These are phyloP conservation scores for Areca catechu DNA, from an alignment of 176 grass and related monocot genomes.

Conservation along the genomic window DNA sequence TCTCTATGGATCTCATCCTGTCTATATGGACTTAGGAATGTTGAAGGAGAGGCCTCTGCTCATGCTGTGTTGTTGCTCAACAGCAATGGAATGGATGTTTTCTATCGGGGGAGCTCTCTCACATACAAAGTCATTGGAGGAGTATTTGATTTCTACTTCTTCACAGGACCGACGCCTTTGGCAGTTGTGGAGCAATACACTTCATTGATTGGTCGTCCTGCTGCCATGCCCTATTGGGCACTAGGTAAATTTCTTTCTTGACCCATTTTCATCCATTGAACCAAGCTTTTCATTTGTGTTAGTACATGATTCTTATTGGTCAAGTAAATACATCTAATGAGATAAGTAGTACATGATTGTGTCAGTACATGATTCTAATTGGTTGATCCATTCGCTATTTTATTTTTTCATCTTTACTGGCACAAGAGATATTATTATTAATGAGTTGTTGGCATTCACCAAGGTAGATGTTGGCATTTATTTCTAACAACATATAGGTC, in stretches of 20 bases:
- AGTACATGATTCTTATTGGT: too few relatives aligned
- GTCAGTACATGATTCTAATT: too few relatives aligned
- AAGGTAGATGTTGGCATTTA: too few relatives aligned
- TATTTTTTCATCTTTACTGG: too few relatives aligned
- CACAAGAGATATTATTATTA: too few relatives aligned
- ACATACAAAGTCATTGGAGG: constrained; percentile 94
- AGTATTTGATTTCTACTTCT: constrained; percentile 86
- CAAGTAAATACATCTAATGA: too few relatives aligned
- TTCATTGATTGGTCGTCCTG: constrained; percentile 56
- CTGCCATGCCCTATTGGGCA: constrained; percentile 88
- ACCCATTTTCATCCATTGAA: background rate
- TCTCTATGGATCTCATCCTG: constrained; percentile 87
- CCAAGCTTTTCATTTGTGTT: too few relatives aligned
- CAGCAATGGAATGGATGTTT: constrained; percentile 89
- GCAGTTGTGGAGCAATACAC: constrained; percentile 87
- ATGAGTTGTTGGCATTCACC: too few relatives aligned
- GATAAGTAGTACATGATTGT: too few relatives aligned
- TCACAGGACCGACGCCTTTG: constrained; percentile 59
- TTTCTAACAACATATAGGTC: too few relatives aligned
- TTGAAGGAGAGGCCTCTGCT: constrained; percentile 36
- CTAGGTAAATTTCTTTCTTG: constrained; percentile 38
- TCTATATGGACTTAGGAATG: constrained; percentile 73
- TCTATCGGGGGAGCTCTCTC: constrained; percentile 58
- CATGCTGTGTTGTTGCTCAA: constrained; percentile 90
- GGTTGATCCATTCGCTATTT: too few relatives aligned